phyloP scores from a whole-genome alignment of 805 yeast species.

The Saccharomyces paradoxus region DNA sequence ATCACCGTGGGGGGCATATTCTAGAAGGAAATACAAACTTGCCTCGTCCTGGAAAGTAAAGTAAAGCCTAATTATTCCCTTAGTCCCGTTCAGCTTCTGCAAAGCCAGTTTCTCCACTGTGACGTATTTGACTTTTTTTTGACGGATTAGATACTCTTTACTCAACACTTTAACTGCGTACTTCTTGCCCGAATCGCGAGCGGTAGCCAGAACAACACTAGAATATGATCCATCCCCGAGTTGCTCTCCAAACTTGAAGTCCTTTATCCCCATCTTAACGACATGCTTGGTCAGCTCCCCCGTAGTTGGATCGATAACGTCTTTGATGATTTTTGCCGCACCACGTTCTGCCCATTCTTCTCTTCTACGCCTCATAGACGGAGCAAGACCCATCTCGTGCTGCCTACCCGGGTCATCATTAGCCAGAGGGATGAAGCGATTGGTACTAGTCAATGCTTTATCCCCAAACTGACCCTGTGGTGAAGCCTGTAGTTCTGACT shows the following conservation, averaged over 20 bases:
- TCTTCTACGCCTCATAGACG: conserved; percentile 17
- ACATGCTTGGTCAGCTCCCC: conserved; percentile 47
- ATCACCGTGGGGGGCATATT: conserved; percentile 72
- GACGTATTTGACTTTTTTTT: conserved; percentile 73
- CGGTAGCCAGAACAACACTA: conserved; percentile 77
- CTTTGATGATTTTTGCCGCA: conserved; percentile 47
- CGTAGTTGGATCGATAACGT: conserved; percentile 34
- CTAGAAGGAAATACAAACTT: conserved; percentile 62
- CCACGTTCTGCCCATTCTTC: conserved; percentile 52
- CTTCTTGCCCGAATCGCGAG: conserved; percentile 57
- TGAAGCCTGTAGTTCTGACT: not conserved
- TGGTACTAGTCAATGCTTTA: conserved; percentile 1
- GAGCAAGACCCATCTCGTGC: conserved; percentile 16
- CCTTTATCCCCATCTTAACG: conserved; percentile 55
- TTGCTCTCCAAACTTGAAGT: conserved; percentile 76
- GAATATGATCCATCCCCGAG: conserved; percentile 94
- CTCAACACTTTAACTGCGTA: conserved; percentile 69
- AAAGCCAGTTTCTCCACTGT: conserved; percentile 71
- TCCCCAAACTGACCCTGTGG: not conserved
- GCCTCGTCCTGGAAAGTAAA: conserved; percentile 71
- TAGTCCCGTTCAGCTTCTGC: conserved; percentile 49
- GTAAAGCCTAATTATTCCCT: conserved; percentile 60
- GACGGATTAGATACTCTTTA: conserved; percentile 66
- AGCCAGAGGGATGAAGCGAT: conserved; percentile 1
- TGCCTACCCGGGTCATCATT: not conserved